phyloP scores from a whole-genome alignment of 2,329 filamentous ascomycete species.

The Amauroascus niger region DNA sequence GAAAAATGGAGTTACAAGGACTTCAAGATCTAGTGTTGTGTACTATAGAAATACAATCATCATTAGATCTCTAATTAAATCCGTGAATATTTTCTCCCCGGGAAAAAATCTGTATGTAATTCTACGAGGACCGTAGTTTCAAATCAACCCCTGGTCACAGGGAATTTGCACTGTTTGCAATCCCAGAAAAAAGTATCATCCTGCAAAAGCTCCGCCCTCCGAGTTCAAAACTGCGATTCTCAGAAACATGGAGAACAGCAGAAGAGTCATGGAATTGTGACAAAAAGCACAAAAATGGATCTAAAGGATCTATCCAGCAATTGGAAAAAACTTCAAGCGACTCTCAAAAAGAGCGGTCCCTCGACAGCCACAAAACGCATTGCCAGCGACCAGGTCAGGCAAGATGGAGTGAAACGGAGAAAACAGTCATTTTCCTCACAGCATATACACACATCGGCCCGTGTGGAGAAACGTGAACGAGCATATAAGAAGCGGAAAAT shows the following conservation, averaged over 20 bases:
- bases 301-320: constrained; percentile 39
- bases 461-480: constrained; percentile 4
- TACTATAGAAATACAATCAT: neutral
- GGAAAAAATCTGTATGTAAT: neutral
- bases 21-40: constrained; percentile 49
- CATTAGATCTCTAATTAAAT: neutral
- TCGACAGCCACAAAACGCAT: constrained; percentile 14
- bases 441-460: neutral
- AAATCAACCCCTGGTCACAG: neutral
- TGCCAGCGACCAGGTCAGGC: constrained; percentile 4
- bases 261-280: constrained; percentile 2
- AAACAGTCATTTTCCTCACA: constrained; percentile 8
- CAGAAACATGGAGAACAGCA: neutral
- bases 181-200: neutral
- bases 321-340: constrained; percentile 43
- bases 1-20: constrained; percentile 99
- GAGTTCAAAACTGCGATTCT: neutral
- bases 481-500: constrained; percentile 11
- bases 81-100: neutral
- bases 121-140: neutral
- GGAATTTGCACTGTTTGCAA: constrained; percentile 17
- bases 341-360: constrained; percentile 30
- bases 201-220: neutral
- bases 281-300: constrained; percentile 31
- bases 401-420: constrained; percentile 16